These are phyloP conservation scores for Cylindrodendrum hubeiense DNA, from an alignment of 2,329 filamentous ascomycete species.

Conservation along the genomic window DNA sequence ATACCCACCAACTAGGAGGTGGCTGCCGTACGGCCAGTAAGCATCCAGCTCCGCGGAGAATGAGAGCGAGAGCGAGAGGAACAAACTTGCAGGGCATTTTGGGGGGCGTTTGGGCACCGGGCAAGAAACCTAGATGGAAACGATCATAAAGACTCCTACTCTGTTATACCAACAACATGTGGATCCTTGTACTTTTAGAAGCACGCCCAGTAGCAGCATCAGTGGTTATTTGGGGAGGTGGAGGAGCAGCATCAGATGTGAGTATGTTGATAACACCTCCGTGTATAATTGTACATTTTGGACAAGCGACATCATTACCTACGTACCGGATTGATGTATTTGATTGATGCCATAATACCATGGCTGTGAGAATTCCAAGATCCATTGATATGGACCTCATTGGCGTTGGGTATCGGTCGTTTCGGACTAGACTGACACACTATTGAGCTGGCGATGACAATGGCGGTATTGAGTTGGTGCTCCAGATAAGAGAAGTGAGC, in stretches of 20 bases:
- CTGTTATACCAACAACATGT: slow-evolving; percentile 43
- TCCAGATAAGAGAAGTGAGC: slow-evolving; percentile 19
- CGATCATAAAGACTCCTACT: slow-evolving; percentile 47
- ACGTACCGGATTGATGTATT: slow-evolving; percentile 7
- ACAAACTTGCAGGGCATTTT: slow-evolving; percentile 34
- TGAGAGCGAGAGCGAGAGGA: slow-evolving; percentile 1
- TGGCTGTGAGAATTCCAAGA: background rate
- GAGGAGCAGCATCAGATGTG: slow-evolving; percentile 26
- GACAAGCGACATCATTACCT: slow-evolving; percentile 36
- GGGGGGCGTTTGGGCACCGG: slow-evolving; percentile 45
- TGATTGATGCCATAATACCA: slow-evolving; percentile 18
- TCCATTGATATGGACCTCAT: background rate
- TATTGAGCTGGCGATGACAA: background rate
- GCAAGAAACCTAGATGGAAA: slow-evolving; percentile 46
- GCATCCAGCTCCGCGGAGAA: slow-evolving; percentile 17
- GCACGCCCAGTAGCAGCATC: slow-evolving; percentile 36
- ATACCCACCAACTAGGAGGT: slow-evolving; percentile 10
- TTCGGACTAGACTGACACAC: background rate
- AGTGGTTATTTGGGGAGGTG: slow-evolving; percentile 31
- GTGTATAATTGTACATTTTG: slow-evolving; percentile 44
- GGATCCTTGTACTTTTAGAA: slow-evolving; percentile 46
- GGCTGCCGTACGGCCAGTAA: slow-evolving; percentile 5
- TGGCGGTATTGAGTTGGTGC: slow-evolving; percentile 18
- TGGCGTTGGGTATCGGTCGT: background rate
- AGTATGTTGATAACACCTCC: slow-evolving; percentile 34